Evolutionary conservation across 2,329 filamentous ascomycete species (phyloP).

Genomic region (Cladobotryum mycophilum): DNA sequence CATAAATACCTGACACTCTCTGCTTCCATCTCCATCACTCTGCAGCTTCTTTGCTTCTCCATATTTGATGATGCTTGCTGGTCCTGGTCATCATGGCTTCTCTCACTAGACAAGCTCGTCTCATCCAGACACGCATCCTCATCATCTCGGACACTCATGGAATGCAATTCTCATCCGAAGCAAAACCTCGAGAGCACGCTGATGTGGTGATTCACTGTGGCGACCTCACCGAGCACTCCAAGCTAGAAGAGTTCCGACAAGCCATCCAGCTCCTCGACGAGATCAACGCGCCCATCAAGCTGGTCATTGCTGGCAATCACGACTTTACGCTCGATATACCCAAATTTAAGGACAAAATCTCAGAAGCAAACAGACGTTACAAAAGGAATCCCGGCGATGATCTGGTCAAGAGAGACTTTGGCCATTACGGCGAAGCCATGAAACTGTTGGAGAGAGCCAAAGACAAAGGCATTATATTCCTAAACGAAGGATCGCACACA

Average conservation of each 20-base stretch:
- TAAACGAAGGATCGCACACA: conserved; percentile 36
- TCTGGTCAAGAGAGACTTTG: conserved; percentile 26
- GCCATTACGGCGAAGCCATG: conserved; percentile 29
- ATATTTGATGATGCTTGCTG: no score
- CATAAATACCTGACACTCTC: no score
- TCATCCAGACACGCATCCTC: conserved; percentile 17
- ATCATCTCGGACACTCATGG: conserved; percentile 23
- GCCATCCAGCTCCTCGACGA: conserved; percentile 32
- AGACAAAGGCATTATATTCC: conserved; percentile 29
- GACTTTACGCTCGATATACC: conserved; percentile 37
- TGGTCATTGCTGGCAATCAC: conserved; percentile 47
- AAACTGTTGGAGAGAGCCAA: conserved; percentile 20
- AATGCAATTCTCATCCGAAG: neutral
- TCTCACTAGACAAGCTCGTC: no score
- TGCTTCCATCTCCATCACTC: no score
- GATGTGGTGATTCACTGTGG: conserved; percentile 46
- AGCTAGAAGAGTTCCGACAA: conserved; percentile 31
- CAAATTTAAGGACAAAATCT: conserved; percentile 27
- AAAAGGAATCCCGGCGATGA: neutral
- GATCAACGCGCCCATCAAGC: conserved; percentile 39
- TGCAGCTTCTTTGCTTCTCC: no score
- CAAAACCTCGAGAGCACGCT: neutral
- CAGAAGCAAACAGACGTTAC: conserved; percentile 7
- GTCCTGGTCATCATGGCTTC: no score
- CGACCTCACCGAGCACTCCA: conserved; percentile 41